These are phyloP conservation scores for Isabelozyma rhagii DNA, from an alignment of 805 yeast genomes.

Conservation along the genomic window DNA sequence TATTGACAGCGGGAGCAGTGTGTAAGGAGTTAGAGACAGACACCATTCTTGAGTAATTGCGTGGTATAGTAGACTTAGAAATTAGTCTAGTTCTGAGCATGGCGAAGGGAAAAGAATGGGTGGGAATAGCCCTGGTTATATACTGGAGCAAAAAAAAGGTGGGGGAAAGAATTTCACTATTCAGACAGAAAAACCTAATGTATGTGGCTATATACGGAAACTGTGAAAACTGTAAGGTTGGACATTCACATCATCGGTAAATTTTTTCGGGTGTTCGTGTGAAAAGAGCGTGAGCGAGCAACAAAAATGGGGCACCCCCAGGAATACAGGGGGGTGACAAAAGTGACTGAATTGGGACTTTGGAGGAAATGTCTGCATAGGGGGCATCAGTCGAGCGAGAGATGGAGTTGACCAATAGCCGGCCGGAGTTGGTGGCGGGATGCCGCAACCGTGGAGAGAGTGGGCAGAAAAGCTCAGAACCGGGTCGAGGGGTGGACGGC, in stretches of 20 bases:
- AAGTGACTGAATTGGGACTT: no score
- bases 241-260: not conserved
- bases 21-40: not conserved
- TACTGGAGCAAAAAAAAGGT: not conserved
- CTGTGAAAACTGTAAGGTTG: not conserved
- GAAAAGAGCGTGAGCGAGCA: not conserved
- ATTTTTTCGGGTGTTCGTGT: not conserved
- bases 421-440: no score
- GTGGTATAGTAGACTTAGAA: not conserved
- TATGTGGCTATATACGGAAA: not conserved
- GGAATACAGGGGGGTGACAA: no score
- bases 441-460: no score
- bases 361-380: no score
- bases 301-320: no score
- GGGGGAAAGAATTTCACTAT: not conserved
- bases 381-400: no score
- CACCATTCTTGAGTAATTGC: not conserved
- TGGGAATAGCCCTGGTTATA: not conserved
- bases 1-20: conserved; percentile 3
- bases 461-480: no score
- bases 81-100: not conserved
- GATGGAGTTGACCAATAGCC: no score
- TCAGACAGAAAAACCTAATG: not conserved
- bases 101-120: not conserved
- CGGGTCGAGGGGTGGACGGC: no score